Evolutionary conservation across 306 rosid species (phyloP).

Genomic region (Lathyrus aphaca): DNA sequence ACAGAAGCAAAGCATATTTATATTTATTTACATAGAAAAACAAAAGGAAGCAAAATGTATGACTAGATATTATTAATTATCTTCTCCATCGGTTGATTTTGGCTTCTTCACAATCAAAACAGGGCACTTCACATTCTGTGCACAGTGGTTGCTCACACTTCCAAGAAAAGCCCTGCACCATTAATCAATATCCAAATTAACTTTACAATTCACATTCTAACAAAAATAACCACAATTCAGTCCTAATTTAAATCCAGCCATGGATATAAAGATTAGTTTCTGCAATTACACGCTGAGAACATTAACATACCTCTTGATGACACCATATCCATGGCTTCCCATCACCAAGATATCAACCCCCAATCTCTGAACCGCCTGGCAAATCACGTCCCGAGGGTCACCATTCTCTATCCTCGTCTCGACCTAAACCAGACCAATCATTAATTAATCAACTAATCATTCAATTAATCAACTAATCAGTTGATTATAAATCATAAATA

Average conservation of each 20-base stretch:
- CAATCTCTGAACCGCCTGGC: slow-evolving; percentile 63
- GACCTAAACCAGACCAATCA: slow-evolving; percentile 44
- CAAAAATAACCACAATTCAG: not conserved
- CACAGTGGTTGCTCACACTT: slow-evolving; percentile 90
- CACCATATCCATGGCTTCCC: slow-evolving; percentile 90
- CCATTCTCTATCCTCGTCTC: slow-evolving; percentile 69
- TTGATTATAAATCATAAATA: too few relatives aligned
- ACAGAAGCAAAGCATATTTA: slow-evolving; percentile 16
- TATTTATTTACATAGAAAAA: slow-evolving; percentile 26
- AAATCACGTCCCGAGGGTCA: slow-evolving; percentile 83
- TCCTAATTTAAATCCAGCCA: too few relatives aligned
- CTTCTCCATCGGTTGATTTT: slow-evolving; percentile 40
- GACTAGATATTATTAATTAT: not conserved
- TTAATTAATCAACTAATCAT: too few relatives aligned
- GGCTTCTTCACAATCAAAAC: slow-evolving; percentile 89
- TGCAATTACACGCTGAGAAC: too few relatives aligned
- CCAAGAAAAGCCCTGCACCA: slow-evolving; percentile 85
- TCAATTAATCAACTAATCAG: too few relatives aligned
- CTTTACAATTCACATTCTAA: not conserved
- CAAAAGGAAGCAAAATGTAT: not conserved
- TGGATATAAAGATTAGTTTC: too few relatives aligned
- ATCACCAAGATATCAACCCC: slow-evolving; percentile 66
- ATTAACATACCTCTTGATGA: slow-evolving; percentile 63
- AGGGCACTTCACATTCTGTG: slow-evolving; percentile 80
- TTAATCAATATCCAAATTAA: slow-evolving; percentile 19